Conservation (phyloP, 495 filamentous ascomycete species). For the Paragyromitra xinjiangensis region DNA sequence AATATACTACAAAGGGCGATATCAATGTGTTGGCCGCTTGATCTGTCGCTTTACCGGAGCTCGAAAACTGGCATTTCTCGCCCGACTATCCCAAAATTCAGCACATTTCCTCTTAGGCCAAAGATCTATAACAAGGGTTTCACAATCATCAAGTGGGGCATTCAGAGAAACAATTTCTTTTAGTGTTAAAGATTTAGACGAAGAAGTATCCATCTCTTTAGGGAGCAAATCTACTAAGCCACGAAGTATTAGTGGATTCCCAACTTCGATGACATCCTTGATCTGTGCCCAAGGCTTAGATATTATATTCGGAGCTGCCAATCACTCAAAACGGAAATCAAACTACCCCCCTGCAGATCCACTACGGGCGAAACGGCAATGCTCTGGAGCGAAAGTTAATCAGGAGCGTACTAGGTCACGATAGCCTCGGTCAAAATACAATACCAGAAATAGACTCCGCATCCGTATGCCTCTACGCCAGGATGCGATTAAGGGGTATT, state of each 20-base stretch:
- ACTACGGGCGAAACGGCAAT: no score
- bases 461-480: no score
- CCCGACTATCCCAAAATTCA: background rate
- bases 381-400: no score
- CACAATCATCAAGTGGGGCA: background rate
- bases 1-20: background rate
- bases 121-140: background rate
- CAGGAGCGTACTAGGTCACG: no score
- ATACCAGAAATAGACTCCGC: no score
- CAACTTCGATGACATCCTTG: background rate
- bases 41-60: background rate
- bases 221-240: background rate
- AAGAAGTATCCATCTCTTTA: constrained; percentile 8
- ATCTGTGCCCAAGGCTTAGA: background rate
- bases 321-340: background rate
- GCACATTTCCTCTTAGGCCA: background rate
- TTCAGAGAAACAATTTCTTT: background rate
- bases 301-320: background rate
- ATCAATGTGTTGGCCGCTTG: background rate
- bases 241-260: background rate
- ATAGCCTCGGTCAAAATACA: no score
- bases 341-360: no score
- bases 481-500: no score
- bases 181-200: background rate
- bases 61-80: background rate